Evolutionary conservation across 257 asterid genomes (phyloP), one percentile per base, ranked within the genome.

Genomic region (Penstemon newberryi): DNA sequence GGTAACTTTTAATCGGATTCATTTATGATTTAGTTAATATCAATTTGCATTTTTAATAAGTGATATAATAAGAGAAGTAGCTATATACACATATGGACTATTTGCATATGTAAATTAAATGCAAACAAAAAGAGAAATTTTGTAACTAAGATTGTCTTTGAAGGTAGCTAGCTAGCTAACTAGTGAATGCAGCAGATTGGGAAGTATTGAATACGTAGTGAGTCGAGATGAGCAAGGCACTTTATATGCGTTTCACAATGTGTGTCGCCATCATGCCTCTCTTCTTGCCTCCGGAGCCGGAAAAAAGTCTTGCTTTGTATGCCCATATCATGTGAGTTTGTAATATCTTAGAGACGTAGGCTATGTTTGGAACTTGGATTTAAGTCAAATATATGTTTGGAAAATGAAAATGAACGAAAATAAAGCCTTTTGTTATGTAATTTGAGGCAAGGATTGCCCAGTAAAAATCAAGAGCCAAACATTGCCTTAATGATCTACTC

Each of bases 251-350:
- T 92, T 92, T 76, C 98, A 89, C 81, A 92, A 89, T 42, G 96
- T 92, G 64, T 89, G 96, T 67, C 95, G 96, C 66, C 98, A 92
- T 78, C 98, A 89, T 51, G 98, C 96, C 3, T 84, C 98, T 64
- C 67, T 92, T 62, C 75, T 89, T 70, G 96, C 89, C 42, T 82
- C 86, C 1, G 95, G 95, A 50, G 73, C 83, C 19, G 96, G 98
- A 81, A 80, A 77, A 63, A 82, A 64, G 13, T 73, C 95, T 56
- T 87, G 96, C 78, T 89, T 89, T 74, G 90, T 88, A 66, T 92
- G 98, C 73, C 98, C 98, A 37, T 89, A 92, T 73, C 98, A 92
- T 74, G 98, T 87, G 84, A 92, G 96, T 82, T 80, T 64, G 54
- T 41, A 18, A 39, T 25, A 60, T 54, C 67, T 66, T 68, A 15